Percentiles rank a stretch among this genome's conserved stretches.
These are phyloP conservation scores for Xeromyces bisporus DNA, from an alignment of 495 filamentous ascomycete species.

Conservation along the genomic window DNA sequence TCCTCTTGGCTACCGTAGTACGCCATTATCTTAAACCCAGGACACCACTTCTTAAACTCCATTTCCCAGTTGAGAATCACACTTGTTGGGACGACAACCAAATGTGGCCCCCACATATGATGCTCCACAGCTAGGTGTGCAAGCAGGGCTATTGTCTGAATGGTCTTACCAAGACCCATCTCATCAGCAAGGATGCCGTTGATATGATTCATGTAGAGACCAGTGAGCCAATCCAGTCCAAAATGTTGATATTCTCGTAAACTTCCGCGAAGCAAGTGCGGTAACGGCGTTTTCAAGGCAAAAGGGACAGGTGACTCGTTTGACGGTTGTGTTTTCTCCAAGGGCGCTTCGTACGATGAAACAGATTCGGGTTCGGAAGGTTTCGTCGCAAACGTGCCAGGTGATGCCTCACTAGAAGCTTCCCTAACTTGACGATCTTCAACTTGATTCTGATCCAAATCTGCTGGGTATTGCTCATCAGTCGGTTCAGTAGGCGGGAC, in stretches of 20 bases:
- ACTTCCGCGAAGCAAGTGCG: slow-evolving; percentile 76
- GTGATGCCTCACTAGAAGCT: slow-evolving; percentile 31
- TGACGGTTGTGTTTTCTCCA: slow-evolving; percentile 18
- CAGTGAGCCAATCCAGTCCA: slow-evolving; percentile 91
- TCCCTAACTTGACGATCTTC: slow-evolving; percentile 17
- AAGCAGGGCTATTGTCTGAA: slow-evolving; percentile 90
- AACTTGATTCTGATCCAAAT: slow-evolving; percentile 5
- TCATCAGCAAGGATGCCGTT: slow-evolving; percentile 99
- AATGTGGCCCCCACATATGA: slow-evolving; percentile 87
- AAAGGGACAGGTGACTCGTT: slow-evolving; percentile 19
- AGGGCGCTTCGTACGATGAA: slow-evolving; percentile 36
- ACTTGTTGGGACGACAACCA: slow-evolving; percentile 92
- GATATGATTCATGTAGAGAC: slow-evolving; percentile 76
- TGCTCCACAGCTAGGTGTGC: slow-evolving; percentile 87
- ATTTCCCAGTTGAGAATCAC: slow-evolving; percentile 99
- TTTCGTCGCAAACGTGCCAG: slow-evolving; percentile 47
- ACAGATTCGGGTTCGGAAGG: slow-evolving; percentile 52
- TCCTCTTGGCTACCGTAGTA: slow-evolving; percentile 94
- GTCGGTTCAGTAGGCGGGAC: not conserved
- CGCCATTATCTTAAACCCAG: slow-evolving; percentile 93
- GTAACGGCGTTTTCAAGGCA: slow-evolving; percentile 54
- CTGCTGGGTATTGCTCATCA: not conserved
- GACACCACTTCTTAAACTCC: slow-evolving; percentile 99
- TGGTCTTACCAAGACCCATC: slow-evolving; percentile 98
- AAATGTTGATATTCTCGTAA: slow-evolving; percentile 94